Percentiles rank a stretch among this genome's conserved stretches.
Evolutionary conservation across 2,329 filamentous ascomycete genomes (phyloP).

Genomic region (Trichoderma koningiopsis): DNA sequence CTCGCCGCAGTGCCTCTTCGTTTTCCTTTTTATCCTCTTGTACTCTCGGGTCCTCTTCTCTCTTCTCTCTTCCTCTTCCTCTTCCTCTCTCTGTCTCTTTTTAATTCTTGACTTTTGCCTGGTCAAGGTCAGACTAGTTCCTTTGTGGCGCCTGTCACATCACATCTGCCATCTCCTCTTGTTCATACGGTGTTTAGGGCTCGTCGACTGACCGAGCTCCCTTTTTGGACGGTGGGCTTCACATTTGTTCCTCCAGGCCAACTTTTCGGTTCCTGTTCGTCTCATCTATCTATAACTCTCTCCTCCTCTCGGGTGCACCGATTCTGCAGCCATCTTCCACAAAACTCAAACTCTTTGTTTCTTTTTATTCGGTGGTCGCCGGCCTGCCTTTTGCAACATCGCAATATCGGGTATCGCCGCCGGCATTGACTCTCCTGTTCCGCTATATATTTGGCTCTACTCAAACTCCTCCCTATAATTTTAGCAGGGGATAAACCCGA

Average conservation of each 20-base stretch:
- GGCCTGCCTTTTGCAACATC: not conserved
- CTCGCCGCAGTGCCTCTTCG: not conserved
- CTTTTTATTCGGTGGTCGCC: conserved; percentile 18
- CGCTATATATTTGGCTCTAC: conserved; percentile 9
- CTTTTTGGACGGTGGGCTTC: conserved; percentile 21
- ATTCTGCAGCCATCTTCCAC: not conserved
- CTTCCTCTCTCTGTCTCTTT: not conserved
- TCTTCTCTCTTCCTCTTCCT: not conserved
- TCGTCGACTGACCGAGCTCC: conserved; percentile 21
- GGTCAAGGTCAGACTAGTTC: not conserved
- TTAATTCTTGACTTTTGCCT: not conserved
- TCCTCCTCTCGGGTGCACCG: conserved; percentile 1
- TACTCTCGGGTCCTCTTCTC: conserved; percentile 2
- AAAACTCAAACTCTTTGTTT: not conserved
- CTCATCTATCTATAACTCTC: not conserved
- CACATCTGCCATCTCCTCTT: conserved; percentile 2
- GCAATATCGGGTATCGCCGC: conserved; percentile 25
- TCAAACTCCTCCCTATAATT: conserved; percentile 18
- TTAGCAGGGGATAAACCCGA: conserved; percentile 4
- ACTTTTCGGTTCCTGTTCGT: not conserved
- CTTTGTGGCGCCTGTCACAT: conserved; percentile 8
- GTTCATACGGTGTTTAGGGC: not conserved
- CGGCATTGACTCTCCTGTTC: conserved; percentile 16
- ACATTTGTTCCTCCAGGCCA: not conserved
- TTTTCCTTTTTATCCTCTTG: conserved; percentile 5